Percentiles rank a stretch among this genome's conserved stretches.
Conservation (phyloP, 129 eudicot species). For the Lactuca sativa region DNA sequence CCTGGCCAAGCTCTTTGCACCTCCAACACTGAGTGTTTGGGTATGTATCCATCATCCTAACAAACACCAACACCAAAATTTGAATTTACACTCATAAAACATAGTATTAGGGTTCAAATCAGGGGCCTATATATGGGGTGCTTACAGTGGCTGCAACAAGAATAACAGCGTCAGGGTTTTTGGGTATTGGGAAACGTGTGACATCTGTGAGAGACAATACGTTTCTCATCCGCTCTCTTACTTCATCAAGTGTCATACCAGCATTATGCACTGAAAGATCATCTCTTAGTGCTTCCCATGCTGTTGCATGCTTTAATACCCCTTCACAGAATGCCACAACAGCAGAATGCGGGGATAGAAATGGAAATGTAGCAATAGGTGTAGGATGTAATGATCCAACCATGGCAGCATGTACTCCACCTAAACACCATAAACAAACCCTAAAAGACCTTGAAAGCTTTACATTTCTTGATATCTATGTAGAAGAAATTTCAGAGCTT, state of each 20-base stretch:
- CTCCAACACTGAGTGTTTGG: conserved; percentile 92
- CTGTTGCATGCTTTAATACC: conserved; percentile 78
- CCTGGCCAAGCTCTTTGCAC: conserved; percentile 99
- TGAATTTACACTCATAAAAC: not conserved
- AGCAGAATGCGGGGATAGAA: conserved; percentile 95
- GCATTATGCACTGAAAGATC: conserved; percentile 59
- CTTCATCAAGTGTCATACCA: conserved; percentile 77
- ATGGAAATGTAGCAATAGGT: conserved; percentile 88
- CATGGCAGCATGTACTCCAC: conserved; percentile 99
- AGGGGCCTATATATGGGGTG: not conserved
- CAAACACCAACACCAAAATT: conserved; percentile 10
- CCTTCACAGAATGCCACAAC: conserved; percentile 98
- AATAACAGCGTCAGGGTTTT: conserved; percentile 78
- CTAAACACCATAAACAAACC: conserved; percentile 33
- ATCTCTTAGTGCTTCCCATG: conserved; percentile 89
- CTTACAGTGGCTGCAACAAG: conserved; percentile 97
- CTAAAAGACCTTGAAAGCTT: not conserved
- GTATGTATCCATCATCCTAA: conserved; percentile 98
- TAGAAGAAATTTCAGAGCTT: not conserved
- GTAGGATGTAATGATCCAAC: conserved; percentile 95
- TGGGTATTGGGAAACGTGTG: conserved; percentile 89
- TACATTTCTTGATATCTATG: not conserved
- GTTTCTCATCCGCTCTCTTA: conserved; percentile 69
- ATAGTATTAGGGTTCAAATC: not conserved
- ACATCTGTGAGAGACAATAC: conserved; percentile 94